Base-by-base conservation (phyloP, 1,139 yeast species). In the Ogataea hybrid region DNA sequence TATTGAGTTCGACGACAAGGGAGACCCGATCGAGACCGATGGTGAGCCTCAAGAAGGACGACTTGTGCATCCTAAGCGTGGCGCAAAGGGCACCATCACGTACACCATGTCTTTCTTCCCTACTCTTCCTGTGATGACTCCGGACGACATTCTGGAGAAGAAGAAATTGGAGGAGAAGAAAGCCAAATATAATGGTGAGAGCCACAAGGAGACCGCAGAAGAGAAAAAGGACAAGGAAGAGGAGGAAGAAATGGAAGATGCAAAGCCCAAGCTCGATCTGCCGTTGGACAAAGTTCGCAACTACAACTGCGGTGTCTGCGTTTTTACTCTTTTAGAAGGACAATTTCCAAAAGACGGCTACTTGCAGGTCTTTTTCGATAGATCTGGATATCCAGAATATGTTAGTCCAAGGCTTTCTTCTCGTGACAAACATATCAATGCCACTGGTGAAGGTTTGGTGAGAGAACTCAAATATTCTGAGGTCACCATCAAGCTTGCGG, bases 61-160 rank as follows among this genome's bases (percentile, higher is more conserved):
- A 51, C 71, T 92, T 52, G 76, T 83, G 33, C 79, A 80, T 56
- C 79, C 75, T 53, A 67, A 65, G 49, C 84, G 81, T 59, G 89
- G 92, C 14, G 80, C 95, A 32, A 85, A 85, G 68, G 98, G 98
- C 59, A 65, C 73, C 16, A 71, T 92, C 28, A 73, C 79, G 11
- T 92, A 86, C 62, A 72, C 80, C 10, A 68, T 85, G 40, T 76
- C 94, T 3, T 92, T 92, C 70, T 88, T 79, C 64, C 97, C 98
- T 20, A 67, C 83, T 14, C 64, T 84, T 42, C 88, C 90, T 11
- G 84, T 89, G 7, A 72, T 83, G 71, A 78, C 88, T 25, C 79
- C 87, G 41, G 84, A 79, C 46, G 96, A 87, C 51, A 70, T 78
- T 37, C 72, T 69, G 47, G 87, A 79, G 42, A 66, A 68, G 28